Conservation (phyloP, 257 asterid genomes). For the Scutellaria baicalensis region DNA sequence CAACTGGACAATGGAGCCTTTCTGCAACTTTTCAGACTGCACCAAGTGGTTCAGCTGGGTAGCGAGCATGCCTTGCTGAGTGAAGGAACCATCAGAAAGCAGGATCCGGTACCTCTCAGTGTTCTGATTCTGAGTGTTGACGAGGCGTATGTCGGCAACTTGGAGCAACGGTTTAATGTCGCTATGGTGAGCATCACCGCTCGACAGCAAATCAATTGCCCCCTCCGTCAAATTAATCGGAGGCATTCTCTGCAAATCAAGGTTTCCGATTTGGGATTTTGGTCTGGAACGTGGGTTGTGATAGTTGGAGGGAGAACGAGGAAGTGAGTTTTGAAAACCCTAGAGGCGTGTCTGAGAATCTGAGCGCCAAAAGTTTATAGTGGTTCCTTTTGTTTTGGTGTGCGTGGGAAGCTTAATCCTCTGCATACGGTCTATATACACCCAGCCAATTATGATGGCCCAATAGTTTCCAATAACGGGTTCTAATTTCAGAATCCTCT, state of each 20-base stretch:
- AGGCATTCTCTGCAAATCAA: conserved; percentile 21
- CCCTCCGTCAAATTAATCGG: conserved; percentile 53
- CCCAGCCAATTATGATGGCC: conserved; percentile 10
- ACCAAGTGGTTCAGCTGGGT: conserved; percentile 72
- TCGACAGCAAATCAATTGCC: conserved; percentile 43
- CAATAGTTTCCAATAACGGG: too few relatives aligned
- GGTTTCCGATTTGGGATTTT: conserved; percentile 1
- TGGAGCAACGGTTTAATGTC: conserved; percentile 66
- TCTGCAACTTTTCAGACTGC: conserved; percentile 36
- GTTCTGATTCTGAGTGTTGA: conserved; percentile 40
- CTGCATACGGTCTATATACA: conserved; percentile 2
- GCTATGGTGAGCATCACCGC: conserved; percentile 19
- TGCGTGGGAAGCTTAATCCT: neutral
- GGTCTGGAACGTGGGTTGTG: neutral
- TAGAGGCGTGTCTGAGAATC: neutral
- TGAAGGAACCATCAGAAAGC: conserved; percentile 58
- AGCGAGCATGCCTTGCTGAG: conserved; percentile 84
- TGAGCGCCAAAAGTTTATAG: conserved; percentile 28
- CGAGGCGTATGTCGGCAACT: conserved; percentile 44
- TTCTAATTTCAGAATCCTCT: too few relatives aligned
- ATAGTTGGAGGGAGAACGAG: conserved; percentile 6
- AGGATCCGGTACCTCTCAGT: conserved; percentile 57
- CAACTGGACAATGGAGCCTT: conserved; percentile 64
- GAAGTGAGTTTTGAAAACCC: conserved; percentile 38
- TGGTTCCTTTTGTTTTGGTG: neutral